Evolutionary conservation across 345 rosid species (phyloP).

Genomic region (Cardamine chenopodiifolia): DNA sequence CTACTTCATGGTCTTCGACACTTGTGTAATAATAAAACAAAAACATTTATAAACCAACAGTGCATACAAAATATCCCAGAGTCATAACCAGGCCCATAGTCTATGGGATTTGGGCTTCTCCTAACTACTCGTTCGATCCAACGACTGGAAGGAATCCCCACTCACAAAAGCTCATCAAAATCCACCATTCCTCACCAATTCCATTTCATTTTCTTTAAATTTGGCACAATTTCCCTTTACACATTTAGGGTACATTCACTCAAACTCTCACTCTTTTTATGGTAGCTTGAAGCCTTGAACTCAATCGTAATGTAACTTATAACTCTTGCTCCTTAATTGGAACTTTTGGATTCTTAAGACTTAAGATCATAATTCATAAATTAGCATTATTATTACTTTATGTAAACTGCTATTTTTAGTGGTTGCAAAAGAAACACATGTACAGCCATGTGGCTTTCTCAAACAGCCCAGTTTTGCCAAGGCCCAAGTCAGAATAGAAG

Average conservation of each 20-base stretch:
- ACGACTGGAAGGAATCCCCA: not conserved
- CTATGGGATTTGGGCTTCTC: not conserved
- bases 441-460: not conserved
- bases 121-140: not conserved
- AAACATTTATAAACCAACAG: not conserved
- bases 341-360: not conserved
- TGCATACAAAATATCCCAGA: not conserved
- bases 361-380: not conserved
- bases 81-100: not conserved
- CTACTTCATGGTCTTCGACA: not conserved
- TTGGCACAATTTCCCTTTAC: not conserved
- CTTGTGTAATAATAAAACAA: not conserved
- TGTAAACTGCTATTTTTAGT: not conserved
- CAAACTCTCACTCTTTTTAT: not conserved
- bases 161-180: not conserved
- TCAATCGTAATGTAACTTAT: not conserved
- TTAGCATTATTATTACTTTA: not conserved
- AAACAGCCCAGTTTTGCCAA: slow-evolving; percentile 2
- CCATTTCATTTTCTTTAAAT: not conserved
- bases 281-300: not conserved
- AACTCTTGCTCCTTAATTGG: not conserved
- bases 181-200: not conserved
- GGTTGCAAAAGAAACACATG: not conserved
- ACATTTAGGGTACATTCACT: not conserved
- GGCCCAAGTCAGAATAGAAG: slow-evolving; percentile 16